phyloP scores from a whole-genome alignment of 495 filamentous ascomycete genomes.

The Staphylotrichum longicolle region DNA sequence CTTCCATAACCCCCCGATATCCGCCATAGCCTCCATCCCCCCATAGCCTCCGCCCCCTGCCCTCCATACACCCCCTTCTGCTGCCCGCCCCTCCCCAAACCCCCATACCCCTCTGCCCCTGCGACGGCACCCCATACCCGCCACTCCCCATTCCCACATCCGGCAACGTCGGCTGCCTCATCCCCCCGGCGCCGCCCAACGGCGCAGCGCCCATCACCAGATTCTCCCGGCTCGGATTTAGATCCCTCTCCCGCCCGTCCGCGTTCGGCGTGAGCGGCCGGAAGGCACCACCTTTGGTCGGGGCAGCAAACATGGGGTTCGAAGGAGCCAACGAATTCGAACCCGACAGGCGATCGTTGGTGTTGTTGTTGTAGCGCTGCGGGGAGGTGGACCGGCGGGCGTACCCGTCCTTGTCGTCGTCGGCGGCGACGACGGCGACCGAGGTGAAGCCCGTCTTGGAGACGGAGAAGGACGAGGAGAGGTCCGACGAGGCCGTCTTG shows the following conservation, averaged over 20 bases:
- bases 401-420: constrained; percentile 23
- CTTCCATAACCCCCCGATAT: constrained; percentile 6
- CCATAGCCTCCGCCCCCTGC: constrained; percentile 7
- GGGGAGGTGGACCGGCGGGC: constrained; percentile 24
- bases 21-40: background rate
- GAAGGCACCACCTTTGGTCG: constrained; percentile 19
- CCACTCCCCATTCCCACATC: constrained; percentile 16
- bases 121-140: background rate
- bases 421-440: constrained; percentile 6
- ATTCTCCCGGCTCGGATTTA: constrained; percentile 33
- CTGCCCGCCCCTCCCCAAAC: background rate
- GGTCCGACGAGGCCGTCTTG: constrained; percentile 28
- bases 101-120: background rate
- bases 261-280: constrained; percentile 37
- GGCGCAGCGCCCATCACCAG: constrained; percentile 29
- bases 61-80: constrained; percentile 11
- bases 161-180: constrained; percentile 36
- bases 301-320: constrained; percentile 18
- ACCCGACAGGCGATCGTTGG: background rate
- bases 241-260: constrained; percentile 8
- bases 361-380: constrained; percentile 19
- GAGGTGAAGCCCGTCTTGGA: constrained; percentile 27
- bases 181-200: constrained; percentile 7
- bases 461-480: constrained; percentile 33
- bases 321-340: no score